phyloP scores from a whole-genome alignment of 805 yeast genomes.

The Starmerella cellae region DNA sequence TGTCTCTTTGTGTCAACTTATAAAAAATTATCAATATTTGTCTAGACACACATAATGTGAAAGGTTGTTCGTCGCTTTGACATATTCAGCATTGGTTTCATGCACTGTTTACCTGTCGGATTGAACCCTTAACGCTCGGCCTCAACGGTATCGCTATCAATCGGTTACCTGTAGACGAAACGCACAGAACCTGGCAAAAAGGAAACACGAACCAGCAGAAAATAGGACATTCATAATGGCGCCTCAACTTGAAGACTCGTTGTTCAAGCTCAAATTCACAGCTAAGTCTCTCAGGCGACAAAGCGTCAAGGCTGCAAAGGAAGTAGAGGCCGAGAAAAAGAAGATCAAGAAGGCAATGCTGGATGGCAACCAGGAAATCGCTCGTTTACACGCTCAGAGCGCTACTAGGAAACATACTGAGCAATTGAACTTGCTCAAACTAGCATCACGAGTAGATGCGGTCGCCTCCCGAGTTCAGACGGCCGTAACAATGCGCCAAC shows the following conservation, averaged over 20 bases:
- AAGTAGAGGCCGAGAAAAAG: conserved; percentile 73
- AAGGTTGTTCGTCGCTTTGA: too few species aligned
- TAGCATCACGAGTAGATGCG: conserved; percentile 85
- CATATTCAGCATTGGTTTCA: too few species aligned
- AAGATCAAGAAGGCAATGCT: conserved; percentile 78
- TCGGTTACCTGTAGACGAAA: too few species aligned
- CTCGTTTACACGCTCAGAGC: conserved; percentile 86
- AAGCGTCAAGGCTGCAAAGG: conserved; percentile 81
- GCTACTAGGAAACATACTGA: conserved; percentile 89
- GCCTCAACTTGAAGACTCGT: conserved; percentile 23
- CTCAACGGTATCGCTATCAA: too few species aligned
- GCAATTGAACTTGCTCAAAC: conserved; percentile 60
- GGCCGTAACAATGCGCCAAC: conserved; percentile 94
- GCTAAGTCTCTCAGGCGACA: conserved; percentile 86
- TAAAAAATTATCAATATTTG: too few species aligned
- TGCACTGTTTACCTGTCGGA: too few species aligned
- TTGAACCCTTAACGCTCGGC: too few species aligned
- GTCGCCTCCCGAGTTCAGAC: conserved; percentile 94
- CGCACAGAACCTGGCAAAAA: too few species aligned
- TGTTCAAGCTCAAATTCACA: conserved; percentile 46
- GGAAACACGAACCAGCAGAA: too few species aligned
- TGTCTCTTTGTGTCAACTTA: too few species aligned
- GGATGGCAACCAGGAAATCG: conserved; percentile 83
- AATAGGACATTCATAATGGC: conserved; percentile 11
- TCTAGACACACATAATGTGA: too few species aligned